Percentiles rank a stretch among this genome's conserved stretches.
Conservation (phyloP, 1,284 basidiomycete species). For the Wolfiporia cocos region DNA sequence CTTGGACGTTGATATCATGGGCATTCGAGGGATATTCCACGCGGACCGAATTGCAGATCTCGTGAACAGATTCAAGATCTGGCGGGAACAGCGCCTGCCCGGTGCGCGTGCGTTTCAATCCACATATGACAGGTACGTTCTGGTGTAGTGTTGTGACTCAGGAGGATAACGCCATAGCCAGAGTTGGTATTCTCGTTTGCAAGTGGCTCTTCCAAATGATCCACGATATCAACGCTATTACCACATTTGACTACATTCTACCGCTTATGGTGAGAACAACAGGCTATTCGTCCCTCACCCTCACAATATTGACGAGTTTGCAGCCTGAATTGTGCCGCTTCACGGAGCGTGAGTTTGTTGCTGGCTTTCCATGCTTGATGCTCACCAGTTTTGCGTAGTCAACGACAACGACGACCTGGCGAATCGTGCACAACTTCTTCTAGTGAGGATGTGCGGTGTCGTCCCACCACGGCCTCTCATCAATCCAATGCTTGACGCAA, state of each 20-base stretch:
- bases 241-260: constrained; percentile 75
- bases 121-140: constrained; percentile 67
- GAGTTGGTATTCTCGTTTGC: constrained; percentile 62
- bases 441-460: constrained; percentile 73
- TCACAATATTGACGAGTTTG: too few relatives aligned
- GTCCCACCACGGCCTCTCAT: constrained; percentile 55
- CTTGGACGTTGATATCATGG: constrained; percentile 68
- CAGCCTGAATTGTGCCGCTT: constrained; percentile 71
- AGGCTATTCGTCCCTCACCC: too few relatives aligned
- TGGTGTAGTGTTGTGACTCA: too few relatives aligned
- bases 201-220: constrained; percentile 72
- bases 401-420: constrained; percentile 69
- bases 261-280: constrained; percentile 68
- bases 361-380: background rate
- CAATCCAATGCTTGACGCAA: constrained; percentile 51
- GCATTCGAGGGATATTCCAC: constrained; percentile 66
- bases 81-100: constrained; percentile 64
- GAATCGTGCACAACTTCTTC: constrained; percentile 47
- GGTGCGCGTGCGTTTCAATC: constrained; percentile 77
- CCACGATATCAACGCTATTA: constrained; percentile 70
- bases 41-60: constrained; percentile 51
- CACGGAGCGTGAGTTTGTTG: constrained; percentile 45
- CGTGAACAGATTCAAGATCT: constrained; percentile 55
- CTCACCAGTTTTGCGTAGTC: constrained; percentile 29
- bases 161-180: constrained; percentile 18